Evolutionary conservation across 345 rosid genomes (phyloP).

Genomic region (Eucalyptus albens): DNA sequence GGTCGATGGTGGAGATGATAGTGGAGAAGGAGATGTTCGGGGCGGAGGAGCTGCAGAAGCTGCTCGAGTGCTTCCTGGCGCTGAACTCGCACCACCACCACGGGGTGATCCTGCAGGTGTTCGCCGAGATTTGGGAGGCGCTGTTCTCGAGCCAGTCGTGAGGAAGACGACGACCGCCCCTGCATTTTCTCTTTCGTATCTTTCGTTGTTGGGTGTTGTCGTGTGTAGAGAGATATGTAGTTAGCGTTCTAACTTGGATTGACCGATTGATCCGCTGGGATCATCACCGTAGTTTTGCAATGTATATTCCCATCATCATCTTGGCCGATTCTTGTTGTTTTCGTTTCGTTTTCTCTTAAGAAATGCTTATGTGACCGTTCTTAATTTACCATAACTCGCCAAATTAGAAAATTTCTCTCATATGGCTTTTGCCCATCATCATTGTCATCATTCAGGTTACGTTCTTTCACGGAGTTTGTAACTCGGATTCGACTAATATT

Average conservation of each 20-base stretch:
- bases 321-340: background rate
- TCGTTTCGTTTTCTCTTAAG: accelerated
- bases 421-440: background rate
- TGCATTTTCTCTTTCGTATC: background rate
- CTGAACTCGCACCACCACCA: slow-evolving; percentile 66
- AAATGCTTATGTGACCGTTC: too few relatives aligned
- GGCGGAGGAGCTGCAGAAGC: slow-evolving; percentile 42
- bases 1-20: slow-evolving; percentile 85
- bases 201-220: background rate
- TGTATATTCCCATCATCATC: background rate
- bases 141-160: slow-evolving; percentile 31
- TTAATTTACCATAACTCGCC: background rate
- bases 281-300: background rate
- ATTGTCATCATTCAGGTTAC: accelerated
- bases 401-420: background rate
- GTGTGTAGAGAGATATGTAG: background rate
- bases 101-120: slow-evolving; percentile 45
- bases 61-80: slow-evolving; percentile 61
- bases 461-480: background rate
- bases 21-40: slow-evolving; percentile 60
- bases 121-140: slow-evolving; percentile 54
- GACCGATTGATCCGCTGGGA: background rate
- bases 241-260: background rate
- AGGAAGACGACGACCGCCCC: background rate
- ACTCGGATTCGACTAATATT: background rate